phyloP scores from a whole-genome alignment of 2,329 filamentous ascomycete genomes.

The Cercospora janseana region DNA sequence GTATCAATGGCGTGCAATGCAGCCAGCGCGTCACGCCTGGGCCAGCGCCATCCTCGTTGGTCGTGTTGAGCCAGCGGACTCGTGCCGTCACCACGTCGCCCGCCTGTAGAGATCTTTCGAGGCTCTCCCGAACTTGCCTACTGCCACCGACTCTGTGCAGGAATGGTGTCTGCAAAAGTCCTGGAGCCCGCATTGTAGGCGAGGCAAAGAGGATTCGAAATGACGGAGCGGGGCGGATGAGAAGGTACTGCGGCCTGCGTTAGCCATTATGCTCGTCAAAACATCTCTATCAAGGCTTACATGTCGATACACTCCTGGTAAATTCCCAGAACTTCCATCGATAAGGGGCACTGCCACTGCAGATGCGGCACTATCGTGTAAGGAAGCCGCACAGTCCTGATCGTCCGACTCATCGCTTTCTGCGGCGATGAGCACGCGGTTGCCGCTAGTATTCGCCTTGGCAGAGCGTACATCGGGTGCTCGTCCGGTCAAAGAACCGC shows the following conservation, averaged over 20 bases:
- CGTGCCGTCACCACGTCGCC: constrained; percentile 16
- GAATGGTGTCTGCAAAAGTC: constrained; percentile 17
- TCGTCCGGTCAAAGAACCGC: constrained; percentile 12
- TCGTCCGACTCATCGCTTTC: constrained; percentile 13
- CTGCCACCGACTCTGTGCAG: constrained; percentile 16
- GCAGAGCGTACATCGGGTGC: background rate
- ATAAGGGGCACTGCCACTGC: background rate
- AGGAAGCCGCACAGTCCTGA: background rate
- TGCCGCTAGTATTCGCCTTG: background rate
- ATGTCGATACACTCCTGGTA: constrained; percentile 21
- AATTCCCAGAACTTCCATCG: constrained; percentile 11
- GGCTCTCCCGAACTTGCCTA: constrained; percentile 20
- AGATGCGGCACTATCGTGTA: background rate
- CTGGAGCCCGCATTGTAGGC: constrained; percentile 14
- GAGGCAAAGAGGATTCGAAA: constrained; percentile 19
- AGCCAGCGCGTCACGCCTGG: constrained; percentile 10
- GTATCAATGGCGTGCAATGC: constrained; percentile 18
- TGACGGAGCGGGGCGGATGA: constrained; percentile 17
- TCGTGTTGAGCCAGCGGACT: constrained; percentile 15
- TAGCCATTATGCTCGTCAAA: background rate
- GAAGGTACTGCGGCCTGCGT: constrained; percentile 9
- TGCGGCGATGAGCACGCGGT: constrained; percentile 19
- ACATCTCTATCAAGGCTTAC: background rate
- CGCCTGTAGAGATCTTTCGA: constrained; percentile 8
- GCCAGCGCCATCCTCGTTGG: constrained; percentile 17